These are phyloP conservation scores for Nicotiana rustica DNA, from an alignment of 305 asterid species.

Conservation along the genomic window DNA sequence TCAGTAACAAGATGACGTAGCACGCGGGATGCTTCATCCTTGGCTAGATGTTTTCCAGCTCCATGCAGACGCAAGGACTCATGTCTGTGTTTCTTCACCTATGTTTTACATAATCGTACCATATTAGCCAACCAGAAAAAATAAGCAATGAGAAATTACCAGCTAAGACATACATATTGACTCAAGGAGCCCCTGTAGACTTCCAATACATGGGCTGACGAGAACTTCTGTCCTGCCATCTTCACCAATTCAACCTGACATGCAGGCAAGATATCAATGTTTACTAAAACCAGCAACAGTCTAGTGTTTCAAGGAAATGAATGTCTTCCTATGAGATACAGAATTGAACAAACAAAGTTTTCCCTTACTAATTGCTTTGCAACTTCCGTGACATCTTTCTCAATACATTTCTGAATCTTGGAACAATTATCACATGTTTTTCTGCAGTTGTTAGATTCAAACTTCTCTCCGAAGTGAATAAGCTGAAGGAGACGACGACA, in stretches of 20 bases:
- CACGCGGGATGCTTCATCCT: slow-evolving; percentile 93
- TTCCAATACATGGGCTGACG: slow-evolving; percentile 93
- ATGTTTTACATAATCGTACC: slow-evolving; percentile 41
- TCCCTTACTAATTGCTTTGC: slow-evolving; percentile 88
- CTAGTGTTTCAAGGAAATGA: slow-evolving; percentile 27
- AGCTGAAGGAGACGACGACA: slow-evolving; percentile 97
- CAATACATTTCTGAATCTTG: slow-evolving; percentile 66
- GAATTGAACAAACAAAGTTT: slow-evolving; percentile 22
- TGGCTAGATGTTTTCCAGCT: slow-evolving; percentile 88
- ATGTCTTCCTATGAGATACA: slow-evolving; percentile 11
- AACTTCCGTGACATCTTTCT: slow-evolving; percentile 81
- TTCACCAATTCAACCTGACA: slow-evolving; percentile 88
- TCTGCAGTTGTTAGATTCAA: slow-evolving; percentile 75
- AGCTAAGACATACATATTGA: slow-evolving; percentile 77
- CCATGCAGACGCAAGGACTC: slow-evolving; percentile 85
- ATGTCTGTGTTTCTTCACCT: slow-evolving; percentile 96
- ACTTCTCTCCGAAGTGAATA: slow-evolving; percentile 96
- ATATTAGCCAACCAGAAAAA: slow-evolving; percentile 41
- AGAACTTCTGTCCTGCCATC: slow-evolving; percentile 75
- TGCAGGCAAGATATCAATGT: slow-evolving; percentile 23
- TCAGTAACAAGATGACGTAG: slow-evolving; percentile 89
- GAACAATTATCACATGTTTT: slow-evolving; percentile 96
- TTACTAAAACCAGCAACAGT: slow-evolving; percentile 18
- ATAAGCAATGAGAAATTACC: slow-evolving; percentile 33
- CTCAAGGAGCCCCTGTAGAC: slow-evolving; percentile 94